phyloP scores from a whole-genome alignment of 1,284 basidiomycete genomes.

The Ganoderma lucidum region DNA sequence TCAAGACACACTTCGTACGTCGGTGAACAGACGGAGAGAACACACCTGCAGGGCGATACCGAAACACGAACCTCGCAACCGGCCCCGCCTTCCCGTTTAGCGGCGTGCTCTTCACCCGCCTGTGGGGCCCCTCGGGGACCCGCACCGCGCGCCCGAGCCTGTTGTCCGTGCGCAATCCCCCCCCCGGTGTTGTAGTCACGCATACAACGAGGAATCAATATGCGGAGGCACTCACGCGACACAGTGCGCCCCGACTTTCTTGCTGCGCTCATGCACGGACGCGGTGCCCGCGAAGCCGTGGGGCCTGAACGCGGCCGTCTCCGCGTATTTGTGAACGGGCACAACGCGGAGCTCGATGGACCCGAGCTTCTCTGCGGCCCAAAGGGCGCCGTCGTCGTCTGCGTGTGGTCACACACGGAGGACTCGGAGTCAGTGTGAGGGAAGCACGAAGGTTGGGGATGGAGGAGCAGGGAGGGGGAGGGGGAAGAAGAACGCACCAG shows the following conservation, averaged over 20 bases:
- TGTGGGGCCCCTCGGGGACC: neutral
- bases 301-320: neutral
- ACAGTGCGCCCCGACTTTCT: constrained; percentile 34
- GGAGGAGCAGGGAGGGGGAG: too few relatives aligned
- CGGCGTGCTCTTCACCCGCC: constrained; percentile 1
- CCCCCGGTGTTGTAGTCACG: neutral
- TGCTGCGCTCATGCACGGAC: constrained; percentile 31
- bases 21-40: neutral
- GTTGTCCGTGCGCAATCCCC: neutral
- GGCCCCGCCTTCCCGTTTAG: constrained; percentile 15
- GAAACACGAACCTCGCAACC: constrained; percentile 20
- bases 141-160: constrained; percentile 11
- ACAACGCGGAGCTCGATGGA: constrained; percentile 18
- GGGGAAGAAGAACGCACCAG: constrained; percentile 9
- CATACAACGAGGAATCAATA: too few relatives aligned
- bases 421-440: neutral
- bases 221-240: constrained; percentile 26
- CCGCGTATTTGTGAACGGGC: constrained; percentile 12
- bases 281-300: constrained; percentile 12
- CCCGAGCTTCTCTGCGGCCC: constrained; percentile 16
- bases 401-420: neutral
- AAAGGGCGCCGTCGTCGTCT: constrained; percentile 18
- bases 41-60: constrained; percentile 26
- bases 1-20: neutral
- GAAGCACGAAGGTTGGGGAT: neutral